Evolutionary conservation across 306 rosid species (phyloP).

Genomic region (Lathyrus oleraceus): DNA sequence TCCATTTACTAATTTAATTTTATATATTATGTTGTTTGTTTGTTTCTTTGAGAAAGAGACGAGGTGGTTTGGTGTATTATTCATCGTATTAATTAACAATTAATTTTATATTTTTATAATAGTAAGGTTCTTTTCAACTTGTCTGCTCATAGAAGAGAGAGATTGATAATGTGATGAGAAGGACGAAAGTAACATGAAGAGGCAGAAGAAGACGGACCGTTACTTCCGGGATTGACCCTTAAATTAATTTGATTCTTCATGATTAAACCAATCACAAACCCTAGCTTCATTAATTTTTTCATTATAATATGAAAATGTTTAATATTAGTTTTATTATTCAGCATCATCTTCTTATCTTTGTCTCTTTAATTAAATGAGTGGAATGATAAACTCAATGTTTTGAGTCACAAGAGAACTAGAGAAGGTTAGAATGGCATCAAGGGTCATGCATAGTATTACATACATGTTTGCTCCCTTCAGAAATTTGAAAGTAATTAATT

Average conservation of each 20-base stretch:
- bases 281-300: not conserved
- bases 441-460: constrained; percentile 21
- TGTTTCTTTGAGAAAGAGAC: constrained; percentile 47
- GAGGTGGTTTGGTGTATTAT: constrained; percentile 37
- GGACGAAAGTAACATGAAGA: constrained; percentile 46
- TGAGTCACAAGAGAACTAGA: not conserved
- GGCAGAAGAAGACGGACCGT: constrained; percentile 48
- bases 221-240: constrained; percentile 45
- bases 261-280: constrained; percentile 37
- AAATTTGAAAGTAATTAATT: not conserved
- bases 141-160: constrained; percentile 34
- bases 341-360: constrained; percentile 16
- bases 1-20: constrained; percentile 1
- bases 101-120: constrained; percentile 14
- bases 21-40: constrained; percentile 21
- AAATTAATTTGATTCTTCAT: constrained; percentile 41
- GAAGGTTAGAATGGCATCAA: constrained; percentile 16
- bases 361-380: not conserved
- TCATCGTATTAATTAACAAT: not conserved
- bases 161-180: constrained; percentile 38
- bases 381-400: constrained; percentile 26
- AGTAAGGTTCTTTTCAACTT: constrained; percentile 39
- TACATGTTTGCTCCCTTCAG: not conserved
- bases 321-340: constrained; percentile 8
- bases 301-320: not conserved